phyloP scores from a whole-genome alignment of 2,329 filamentous ascomycete genomes.

The Claviceps sp. region DNA sequence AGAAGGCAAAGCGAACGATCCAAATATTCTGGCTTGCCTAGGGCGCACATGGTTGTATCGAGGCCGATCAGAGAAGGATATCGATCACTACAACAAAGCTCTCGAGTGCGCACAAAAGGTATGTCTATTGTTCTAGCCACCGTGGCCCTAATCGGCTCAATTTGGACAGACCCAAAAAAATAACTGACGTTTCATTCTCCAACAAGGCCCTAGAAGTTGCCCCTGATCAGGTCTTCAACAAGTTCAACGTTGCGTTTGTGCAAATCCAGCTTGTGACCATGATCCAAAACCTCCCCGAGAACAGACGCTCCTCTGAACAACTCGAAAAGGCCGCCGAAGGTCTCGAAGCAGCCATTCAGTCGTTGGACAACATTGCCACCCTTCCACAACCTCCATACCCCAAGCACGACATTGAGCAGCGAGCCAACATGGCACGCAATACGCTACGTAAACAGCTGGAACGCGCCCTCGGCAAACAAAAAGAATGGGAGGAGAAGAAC shows the following conservation, averaged over 20 bases:
- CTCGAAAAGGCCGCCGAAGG: slow-evolving; percentile 69
- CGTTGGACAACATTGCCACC: slow-evolving; percentile 49
- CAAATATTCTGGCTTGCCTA: slow-evolving; percentile 70
- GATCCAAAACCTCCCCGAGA: slow-evolving; percentile 61
- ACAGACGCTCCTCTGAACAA: slow-evolving; percentile 64
- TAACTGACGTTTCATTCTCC: neutral
- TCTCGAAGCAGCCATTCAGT: slow-evolving; percentile 73
- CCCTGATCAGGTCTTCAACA: slow-evolving; percentile 77
- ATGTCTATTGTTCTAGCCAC: slow-evolving; percentile 9
- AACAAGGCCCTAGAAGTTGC: slow-evolving; percentile 58
- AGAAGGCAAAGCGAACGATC: slow-evolving; percentile 60
- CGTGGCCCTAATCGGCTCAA: too few species aligned
- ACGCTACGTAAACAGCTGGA: slow-evolving; percentile 89
- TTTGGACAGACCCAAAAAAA: neutral
- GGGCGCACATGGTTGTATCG: slow-evolving; percentile 78
- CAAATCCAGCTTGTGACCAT: slow-evolving; percentile 86
- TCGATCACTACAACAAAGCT: slow-evolving; percentile 43
- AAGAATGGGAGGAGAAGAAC: slow-evolving; percentile 87
- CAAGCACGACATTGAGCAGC: slow-evolving; percentile 78
- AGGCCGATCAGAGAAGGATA: slow-evolving; percentile 49
- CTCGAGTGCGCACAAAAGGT: slow-evolving; percentile 52
- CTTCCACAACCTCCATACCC: slow-evolving; percentile 71
- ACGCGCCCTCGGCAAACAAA: slow-evolving; percentile 69
- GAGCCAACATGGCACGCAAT: slow-evolving; percentile 93
- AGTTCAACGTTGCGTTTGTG: slow-evolving; percentile 96